These are phyloP conservation scores for Centella asiatica DNA, from an alignment of 129 eudicot genomes.

Conservation along the genomic window DNA sequence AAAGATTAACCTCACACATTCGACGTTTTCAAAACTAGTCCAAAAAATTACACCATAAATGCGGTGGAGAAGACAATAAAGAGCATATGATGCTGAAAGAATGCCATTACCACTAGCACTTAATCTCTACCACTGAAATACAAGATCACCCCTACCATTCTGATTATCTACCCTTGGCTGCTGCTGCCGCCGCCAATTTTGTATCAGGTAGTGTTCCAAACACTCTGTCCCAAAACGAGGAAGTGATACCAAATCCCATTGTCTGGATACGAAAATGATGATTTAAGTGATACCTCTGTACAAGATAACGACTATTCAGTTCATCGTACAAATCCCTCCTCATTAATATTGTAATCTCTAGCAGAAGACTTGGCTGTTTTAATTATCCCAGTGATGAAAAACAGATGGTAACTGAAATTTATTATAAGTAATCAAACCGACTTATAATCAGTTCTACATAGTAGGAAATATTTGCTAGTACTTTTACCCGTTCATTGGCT, in stretches of 20 bases:
- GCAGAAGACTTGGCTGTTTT: too few species aligned
- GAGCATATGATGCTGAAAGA: background rate
- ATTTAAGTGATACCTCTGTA: constrained; percentile 84
- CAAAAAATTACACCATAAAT: background rate
- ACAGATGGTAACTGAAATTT: too few species aligned
- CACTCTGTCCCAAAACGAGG: constrained; percentile 74
- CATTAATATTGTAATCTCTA: too few species aligned
- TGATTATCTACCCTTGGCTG: constrained; percentile 29
- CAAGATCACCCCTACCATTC: background rate
- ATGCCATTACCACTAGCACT: background rate
- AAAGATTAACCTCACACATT: background rate
- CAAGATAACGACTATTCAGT: constrained; percentile 9
- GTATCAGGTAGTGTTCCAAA: constrained; percentile 73
- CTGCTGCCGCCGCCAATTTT: constrained; percentile 24
- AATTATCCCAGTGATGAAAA: too few species aligned
- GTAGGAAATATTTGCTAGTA: too few species aligned
- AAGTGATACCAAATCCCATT: constrained; percentile 88
- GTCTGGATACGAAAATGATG: constrained; percentile 86
- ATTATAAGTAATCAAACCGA: too few species aligned
- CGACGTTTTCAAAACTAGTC: background rate
- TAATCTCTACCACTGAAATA: constrained; percentile 7
- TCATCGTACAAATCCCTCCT: too few species aligned
- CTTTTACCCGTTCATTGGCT: too few species aligned
- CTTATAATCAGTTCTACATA: too few species aligned
- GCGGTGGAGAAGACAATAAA: background rate